These are phyloP conservation scores for Sclerotinia glacialis DNA, from an alignment of 2,329 filamentous ascomycete species.

Conservation along the genomic window DNA sequence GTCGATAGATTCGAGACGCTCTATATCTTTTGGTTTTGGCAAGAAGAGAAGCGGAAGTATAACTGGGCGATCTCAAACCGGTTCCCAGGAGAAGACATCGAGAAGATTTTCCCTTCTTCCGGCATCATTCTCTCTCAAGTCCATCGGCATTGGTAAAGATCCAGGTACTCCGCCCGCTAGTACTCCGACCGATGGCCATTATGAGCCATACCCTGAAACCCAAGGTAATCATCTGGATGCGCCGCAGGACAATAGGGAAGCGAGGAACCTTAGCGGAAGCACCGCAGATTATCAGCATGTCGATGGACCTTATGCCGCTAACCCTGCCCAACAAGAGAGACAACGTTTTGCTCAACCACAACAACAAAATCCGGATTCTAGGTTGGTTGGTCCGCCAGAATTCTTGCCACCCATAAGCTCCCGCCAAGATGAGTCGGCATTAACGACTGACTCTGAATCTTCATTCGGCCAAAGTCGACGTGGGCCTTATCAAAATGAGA, in stretches of 20 bases:
- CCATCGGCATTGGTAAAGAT: conserved; percentile 60
- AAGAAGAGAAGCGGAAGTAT: conserved; percentile 71
- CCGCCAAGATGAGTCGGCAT: conserved; percentile 34
- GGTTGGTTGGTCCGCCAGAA: conserved; percentile 30
- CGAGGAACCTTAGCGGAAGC: conserved; percentile 31
- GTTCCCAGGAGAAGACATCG: conserved; percentile 51
- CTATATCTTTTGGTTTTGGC: conserved; percentile 65
- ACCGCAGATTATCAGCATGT: conserved; percentile 28
- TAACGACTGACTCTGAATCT: conserved; percentile 38
- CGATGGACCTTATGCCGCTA: conserved; percentile 37
- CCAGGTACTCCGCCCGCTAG: conserved; percentile 31
- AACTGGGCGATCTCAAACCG: conserved; percentile 49
- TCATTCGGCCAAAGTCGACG: conserved; percentile 34
- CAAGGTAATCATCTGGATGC: conserved; percentile 31
- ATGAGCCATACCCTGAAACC: conserved; percentile 32
- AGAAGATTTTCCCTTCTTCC: conserved; percentile 71
- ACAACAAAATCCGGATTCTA: conserved; percentile 34
- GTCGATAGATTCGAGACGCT: conserved; percentile 72
- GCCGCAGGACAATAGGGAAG: conserved; percentile 28
- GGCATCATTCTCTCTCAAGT: conserved; percentile 60
- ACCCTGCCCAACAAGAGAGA: conserved; percentile 41
- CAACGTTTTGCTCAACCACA: conserved; percentile 46
- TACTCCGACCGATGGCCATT: conserved; percentile 28
- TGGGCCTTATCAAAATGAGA: conserved; percentile 27
- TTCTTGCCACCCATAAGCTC: conserved; percentile 36